Evolutionary conservation across 2,329 filamentous ascomycete species (phyloP), one percentile per base, ranked within the genome.

Genomic region (Chalara sp.): DNA sequence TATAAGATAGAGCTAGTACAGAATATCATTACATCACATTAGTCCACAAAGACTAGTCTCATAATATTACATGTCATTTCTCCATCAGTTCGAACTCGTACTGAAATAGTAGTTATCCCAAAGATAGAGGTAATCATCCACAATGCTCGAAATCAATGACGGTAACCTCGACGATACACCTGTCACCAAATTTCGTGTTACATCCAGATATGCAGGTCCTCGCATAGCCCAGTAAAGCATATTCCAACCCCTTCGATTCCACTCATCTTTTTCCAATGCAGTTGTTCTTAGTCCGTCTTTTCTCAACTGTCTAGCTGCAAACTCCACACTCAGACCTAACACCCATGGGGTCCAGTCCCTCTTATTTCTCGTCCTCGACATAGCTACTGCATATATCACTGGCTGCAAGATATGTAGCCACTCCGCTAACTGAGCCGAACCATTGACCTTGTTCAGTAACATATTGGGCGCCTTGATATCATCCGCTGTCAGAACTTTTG

Each of bases 31-130:
- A 21, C 21, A 21, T 21, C 21, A 21, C 21, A 21, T 21, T 21
- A 21, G 21, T 21, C 21, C 21, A 21, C 21, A 21, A 21, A 21
- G 21, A 3, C 21, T 21, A 3, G 21, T 21, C 21, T 21, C 21
- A 21, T 21, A 21, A 21, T 21, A 21, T 21, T 37, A 37, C 35
- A 37, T 37, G n/a, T 39, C 32, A 33, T 12, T 12, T 21, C 32
- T 21, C 28, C 2, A 29, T 56, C 55, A 65, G 49, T 64, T 62
- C 4, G 62, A 61, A 46, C 62, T 64, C 6, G 63, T 64, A 55
- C 63, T 66, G 41, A 97, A 99, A 70, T 97, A 95, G 69, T 96
- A 97, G 62, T 95, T 91, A 70, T 96, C 90, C 93, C 93, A 99
- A 32, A 99, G 75, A 67, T 95, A 97, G 69, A 96, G 89, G 66